Conservation (phyloP, 148 eudicot genomes). For the Nyssa sinensis region DNA sequence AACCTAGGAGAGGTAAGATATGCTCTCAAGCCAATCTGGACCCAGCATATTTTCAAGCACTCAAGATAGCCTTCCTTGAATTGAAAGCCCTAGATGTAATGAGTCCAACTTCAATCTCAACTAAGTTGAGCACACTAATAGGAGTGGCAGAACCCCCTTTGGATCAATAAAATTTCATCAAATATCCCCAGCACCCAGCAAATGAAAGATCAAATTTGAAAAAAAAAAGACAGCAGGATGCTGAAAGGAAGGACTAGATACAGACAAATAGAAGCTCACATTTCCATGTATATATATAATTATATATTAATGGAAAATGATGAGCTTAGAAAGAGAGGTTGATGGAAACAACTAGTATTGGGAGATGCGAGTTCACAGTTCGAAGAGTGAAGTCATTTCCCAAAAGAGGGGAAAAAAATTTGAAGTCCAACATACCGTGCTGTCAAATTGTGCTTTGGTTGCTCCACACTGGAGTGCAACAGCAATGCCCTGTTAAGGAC, state of each 20-base stretch:
- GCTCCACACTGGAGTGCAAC: constrained; percentile 98
- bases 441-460: constrained; percentile 93
- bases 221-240: too few species aligned
- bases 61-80: background rate
- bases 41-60: background rate
- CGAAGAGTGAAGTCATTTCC: too few species aligned
- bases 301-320: background rate
- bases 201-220: too few species aligned
- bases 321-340: background rate
- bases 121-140: background rate
- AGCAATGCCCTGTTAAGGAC: constrained; percentile 74
- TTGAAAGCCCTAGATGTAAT: too few species aligned
- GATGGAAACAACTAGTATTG: background rate
- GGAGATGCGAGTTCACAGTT: too few species aligned
- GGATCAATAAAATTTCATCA: background rate
- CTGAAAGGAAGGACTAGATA: too few species aligned
- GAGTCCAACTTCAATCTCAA: background rate
- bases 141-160: background rate
- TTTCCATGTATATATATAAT: background rate
- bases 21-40: background rate
- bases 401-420: constrained; percentile 1
- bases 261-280: background rate
- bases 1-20: background rate
- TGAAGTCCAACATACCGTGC: constrained; percentile 60
- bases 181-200: background rate